Conservation (phyloP, 352 stramenopile genomes). For the Pythium sp. region DNA sequence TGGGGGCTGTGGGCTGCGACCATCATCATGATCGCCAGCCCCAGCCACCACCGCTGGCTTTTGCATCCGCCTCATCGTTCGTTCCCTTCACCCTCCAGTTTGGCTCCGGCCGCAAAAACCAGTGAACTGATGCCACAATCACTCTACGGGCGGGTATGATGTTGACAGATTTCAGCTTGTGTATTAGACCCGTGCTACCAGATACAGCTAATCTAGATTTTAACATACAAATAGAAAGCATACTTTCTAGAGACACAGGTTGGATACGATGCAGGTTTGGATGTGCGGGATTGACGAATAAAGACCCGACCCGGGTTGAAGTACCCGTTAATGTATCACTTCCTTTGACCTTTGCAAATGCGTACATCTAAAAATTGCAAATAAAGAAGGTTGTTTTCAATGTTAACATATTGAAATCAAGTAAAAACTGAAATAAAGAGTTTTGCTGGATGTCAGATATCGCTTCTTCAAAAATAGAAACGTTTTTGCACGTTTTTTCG, state of each 20-base stretch:
- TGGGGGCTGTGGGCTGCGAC: neutral
- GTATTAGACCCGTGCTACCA: neutral
- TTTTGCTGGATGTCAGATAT: neutral
- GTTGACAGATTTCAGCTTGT: neutral
- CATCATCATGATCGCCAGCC: neutral
- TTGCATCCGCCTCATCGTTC: neutral
- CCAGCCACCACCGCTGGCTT: neutral
- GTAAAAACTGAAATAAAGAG: neutral
- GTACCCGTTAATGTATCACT: neutral
- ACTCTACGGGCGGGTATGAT: neutral
- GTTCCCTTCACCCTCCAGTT: neutral
- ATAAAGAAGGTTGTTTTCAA: neutral
- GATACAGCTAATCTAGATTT: neutral
- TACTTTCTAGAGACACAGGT: neutral
- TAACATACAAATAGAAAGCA: neutral
- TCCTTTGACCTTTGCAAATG: neutral
- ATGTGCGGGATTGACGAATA: neutral
- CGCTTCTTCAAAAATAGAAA: slow-evolving; percentile 15
- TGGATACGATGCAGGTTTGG: neutral
- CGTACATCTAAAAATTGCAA: neutral
- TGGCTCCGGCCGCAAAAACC: neutral
- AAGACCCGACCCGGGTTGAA: neutral
- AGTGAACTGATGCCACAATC: slow-evolving; percentile 3
- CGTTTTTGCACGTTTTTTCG: slow-evolving; percentile 3
- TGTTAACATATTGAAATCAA: no score